A percentile compares a stretch with the other conserved stretches of the same genome.
These are phyloP conservation scores for Trichoderma sp. DNA, from an alignment of 2,329 filamentous ascomycete genomes.

Conservation along the genomic window DNA sequence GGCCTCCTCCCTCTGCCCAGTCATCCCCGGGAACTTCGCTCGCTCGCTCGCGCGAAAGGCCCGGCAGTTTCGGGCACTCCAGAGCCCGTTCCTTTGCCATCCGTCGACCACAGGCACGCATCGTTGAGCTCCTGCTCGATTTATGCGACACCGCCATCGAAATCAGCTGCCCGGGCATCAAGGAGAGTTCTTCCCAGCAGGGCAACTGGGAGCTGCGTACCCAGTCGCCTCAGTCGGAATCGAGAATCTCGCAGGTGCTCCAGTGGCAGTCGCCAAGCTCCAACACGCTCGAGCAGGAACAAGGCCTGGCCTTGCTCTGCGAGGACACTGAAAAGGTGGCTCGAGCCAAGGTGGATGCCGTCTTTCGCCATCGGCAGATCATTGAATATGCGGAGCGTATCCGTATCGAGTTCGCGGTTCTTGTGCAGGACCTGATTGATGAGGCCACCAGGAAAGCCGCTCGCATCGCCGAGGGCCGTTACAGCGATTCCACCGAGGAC, in stretches of 20 bases:
- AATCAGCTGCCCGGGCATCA: constrained; percentile 91
- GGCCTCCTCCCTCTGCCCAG: constrained; percentile 70
- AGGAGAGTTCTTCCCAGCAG: constrained; percentile 69
- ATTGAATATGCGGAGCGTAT: constrained; percentile 97
- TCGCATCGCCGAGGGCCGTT: constrained; percentile 79
- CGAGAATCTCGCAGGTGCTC: constrained; percentile 87
- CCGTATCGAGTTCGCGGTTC: constrained; percentile 85
- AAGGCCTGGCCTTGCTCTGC: constrained; percentile 84
- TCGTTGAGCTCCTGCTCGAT: constrained; percentile 92
- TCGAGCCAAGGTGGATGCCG: constrained; percentile 87
- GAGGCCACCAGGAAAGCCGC: constrained; percentile 88
- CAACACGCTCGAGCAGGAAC: constrained; percentile 89
- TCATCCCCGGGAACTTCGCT: constrained; percentile 73
- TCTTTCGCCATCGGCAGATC: constrained; percentile 87
- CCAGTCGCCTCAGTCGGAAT: constrained; percentile 94
- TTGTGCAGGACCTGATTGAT: constrained; percentile 95
- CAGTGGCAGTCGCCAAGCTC: constrained; percentile 96
- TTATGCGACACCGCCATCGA: constrained; percentile 94
- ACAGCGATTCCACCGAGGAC: constrained; percentile 74
- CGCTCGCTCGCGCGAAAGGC: constrained; percentile 71
- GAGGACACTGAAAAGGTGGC: constrained; percentile 85
- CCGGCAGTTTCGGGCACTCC: constrained; percentile 75
- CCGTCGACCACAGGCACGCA: constrained; percentile 83
- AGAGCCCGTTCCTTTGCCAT: constrained; percentile 89
- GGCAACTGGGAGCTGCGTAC: constrained; percentile 78